Percentiles rank a stretch among this genome's conserved stretches.
Conservation (phyloP, 306 rosid species). For the Myrica gale region DNA sequence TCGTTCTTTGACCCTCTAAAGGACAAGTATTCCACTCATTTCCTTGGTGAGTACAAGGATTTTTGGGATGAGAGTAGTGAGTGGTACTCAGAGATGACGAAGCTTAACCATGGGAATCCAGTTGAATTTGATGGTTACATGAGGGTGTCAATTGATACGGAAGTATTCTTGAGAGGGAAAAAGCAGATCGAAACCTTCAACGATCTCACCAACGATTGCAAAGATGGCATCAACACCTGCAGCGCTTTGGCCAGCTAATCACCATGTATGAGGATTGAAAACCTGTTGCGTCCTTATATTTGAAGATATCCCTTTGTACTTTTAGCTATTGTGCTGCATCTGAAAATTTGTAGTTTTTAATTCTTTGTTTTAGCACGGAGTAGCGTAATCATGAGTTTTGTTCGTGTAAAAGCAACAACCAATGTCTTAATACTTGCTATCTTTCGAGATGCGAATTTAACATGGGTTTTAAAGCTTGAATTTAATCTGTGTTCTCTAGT, state of each 20-base stretch:
- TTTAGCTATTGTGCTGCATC: constrained; percentile 47
- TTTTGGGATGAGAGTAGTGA: constrained; percentile 84
- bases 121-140: constrained; percentile 97
- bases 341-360: constrained; percentile 47
- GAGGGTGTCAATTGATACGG: constrained; percentile 93
- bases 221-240: constrained; percentile 91
- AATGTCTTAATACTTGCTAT: constrained; percentile 20
- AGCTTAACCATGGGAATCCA: constrained; percentile 62
- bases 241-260: constrained; percentile 55
- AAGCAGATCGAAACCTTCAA: constrained; percentile 94
- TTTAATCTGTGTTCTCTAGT: constrained; percentile 13
- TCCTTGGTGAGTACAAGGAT: constrained; percentile 86
- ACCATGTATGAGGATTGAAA: constrained; percentile 28
- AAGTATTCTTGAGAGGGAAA: constrained; percentile 95
- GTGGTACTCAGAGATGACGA: constrained; percentile 75
- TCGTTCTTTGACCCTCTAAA: constrained; percentile 82
- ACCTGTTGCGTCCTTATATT: constrained; percentile 31
- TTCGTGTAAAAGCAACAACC: constrained; percentile 35
- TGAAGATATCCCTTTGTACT: constrained; percentile 38
- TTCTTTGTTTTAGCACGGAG: constrained; percentile 34
- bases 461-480: constrained; percentile 24
- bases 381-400: constrained; percentile 43
- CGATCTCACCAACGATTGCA: constrained; percentile 89
- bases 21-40: constrained; percentile 83
- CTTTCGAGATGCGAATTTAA: constrained; percentile 30